Percentiles rank a stretch among this genome's conserved stretches.
phyloP scores from a whole-genome alignment of 495 filamentous ascomycete species.

The Bryoglossum gracile region DNA sequence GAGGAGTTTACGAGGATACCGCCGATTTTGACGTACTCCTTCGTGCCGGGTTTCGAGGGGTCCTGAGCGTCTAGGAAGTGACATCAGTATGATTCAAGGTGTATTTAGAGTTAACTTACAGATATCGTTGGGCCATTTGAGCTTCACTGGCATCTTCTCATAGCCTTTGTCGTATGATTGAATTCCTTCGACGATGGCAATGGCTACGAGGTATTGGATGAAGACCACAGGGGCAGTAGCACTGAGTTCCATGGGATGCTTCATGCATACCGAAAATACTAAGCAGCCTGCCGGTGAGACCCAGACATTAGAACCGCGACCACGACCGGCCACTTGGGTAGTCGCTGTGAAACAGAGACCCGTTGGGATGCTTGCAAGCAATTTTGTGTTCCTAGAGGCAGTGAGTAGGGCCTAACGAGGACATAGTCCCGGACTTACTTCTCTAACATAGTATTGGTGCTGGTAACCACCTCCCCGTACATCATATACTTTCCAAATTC shows the following conservation, averaged over 20 bases:
- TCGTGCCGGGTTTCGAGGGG: conserved; percentile 50
- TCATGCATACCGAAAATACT: conserved; percentile 79
- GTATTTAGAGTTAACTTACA: conserved; percentile 29
- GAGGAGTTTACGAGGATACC: conserved; percentile 90
- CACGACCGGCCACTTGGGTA: conserved; percentile 82
- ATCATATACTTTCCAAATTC: conserved; percentile 72
- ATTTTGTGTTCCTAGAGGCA: conserved; percentile 56
- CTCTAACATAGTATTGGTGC: conserved; percentile 91
- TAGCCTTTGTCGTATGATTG: conserved; percentile 73
- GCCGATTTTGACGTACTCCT: conserved; percentile 80
- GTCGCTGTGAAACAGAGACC: conserved; percentile 92
- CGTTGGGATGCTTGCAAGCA: conserved; percentile 67
- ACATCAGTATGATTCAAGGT: too few relatives aligned
- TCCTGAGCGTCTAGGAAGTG: conserved; percentile 72
- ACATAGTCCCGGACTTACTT: conserved; percentile 48
- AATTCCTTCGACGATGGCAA: conserved; percentile 85
- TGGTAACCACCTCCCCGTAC: conserved; percentile 90
- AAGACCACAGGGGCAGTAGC: conserved; percentile 80
- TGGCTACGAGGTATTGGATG: conserved; percentile 84
- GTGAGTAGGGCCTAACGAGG: background rate
- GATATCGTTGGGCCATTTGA: conserved; percentile 99
- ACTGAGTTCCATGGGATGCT: conserved; percentile 66
- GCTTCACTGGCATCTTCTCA: conserved; percentile 63
- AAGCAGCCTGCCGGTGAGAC: conserved; percentile 81
- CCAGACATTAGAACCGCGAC: conserved; percentile 91